Conservation (phyloP, 2,329 filamentous ascomycete species). For the Alternaria triticimaculans region DNA sequence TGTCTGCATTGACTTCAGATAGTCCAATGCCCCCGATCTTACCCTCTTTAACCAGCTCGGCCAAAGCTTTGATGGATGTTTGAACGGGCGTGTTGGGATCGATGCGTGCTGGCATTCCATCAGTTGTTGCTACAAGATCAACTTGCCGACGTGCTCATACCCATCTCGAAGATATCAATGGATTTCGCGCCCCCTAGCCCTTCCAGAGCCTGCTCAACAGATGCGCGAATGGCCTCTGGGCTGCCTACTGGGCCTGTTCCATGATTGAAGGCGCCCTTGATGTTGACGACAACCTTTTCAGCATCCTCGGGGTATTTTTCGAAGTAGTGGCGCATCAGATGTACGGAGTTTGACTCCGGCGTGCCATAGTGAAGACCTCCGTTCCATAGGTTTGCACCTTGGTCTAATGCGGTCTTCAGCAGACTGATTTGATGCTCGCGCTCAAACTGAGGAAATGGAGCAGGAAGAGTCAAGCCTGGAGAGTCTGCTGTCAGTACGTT, state of each 20-base stretch:
- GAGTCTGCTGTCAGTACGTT: background rate
- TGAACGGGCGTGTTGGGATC: slow-evolving; percentile 40
- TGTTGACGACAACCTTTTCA: slow-evolving; percentile 51
- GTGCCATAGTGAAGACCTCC: slow-evolving; percentile 52
- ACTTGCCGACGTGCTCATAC: background rate
- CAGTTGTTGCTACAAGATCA: background rate
- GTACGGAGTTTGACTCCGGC: slow-evolving; percentile 50
- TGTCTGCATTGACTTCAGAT: slow-evolving; percentile 49
- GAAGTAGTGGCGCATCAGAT: slow-evolving; percentile 55
- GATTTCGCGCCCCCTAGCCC: background rate
- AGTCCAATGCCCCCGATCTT: slow-evolving; percentile 50
- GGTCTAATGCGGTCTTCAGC: slow-evolving; percentile 43
- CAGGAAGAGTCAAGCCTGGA: background rate
- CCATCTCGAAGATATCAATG: background rate
- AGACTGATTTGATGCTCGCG: slow-evolving; percentile 40
- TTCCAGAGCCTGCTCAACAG: background rate
- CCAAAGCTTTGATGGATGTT: slow-evolving; percentile 43
- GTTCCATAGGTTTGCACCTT: slow-evolving; percentile 54
- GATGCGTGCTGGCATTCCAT: background rate
- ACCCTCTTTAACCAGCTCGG: slow-evolving; percentile 21
- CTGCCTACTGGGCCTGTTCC: background rate
- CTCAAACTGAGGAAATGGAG: background rate
- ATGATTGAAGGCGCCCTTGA: background rate
- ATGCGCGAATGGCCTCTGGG: background rate
- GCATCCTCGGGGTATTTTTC: slow-evolving; percentile 55